Evolutionary conservation across 768 basidiomycete genomes (phyloP).

Genomic region (Trichaptum fuscoviolaceum): DNA sequence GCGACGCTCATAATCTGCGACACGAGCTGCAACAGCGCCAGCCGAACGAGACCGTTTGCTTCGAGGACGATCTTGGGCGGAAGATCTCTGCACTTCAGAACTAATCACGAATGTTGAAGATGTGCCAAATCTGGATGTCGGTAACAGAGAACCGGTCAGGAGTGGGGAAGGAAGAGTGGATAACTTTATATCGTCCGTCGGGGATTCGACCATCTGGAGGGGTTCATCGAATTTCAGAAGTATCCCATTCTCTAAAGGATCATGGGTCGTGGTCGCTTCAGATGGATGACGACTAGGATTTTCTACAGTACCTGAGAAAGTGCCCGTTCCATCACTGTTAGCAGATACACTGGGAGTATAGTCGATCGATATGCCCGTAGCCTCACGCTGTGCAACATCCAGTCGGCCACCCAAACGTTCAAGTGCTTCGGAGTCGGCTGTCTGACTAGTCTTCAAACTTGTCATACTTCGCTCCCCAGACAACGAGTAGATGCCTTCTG

Average conservation of each 20-base stretch:
- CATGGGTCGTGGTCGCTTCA: background rate
- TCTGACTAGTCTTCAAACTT: conserved; percentile 45
- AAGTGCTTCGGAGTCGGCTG: conserved; percentile 64
- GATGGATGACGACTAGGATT: background rate
- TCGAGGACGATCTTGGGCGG: conserved; percentile 8
- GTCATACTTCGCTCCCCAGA: background rate
- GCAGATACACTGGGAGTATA: conserved; percentile 9
- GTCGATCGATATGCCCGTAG: conserved; percentile 9
- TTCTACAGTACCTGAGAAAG: background rate
- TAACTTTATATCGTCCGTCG: conserved; percentile 21
- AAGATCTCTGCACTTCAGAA: conserved; percentile 8
- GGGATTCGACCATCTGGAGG: conserved; percentile 25
- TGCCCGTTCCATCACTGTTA: background rate
- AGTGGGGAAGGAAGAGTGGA: conserved; percentile 1
- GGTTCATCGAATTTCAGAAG: background rate
- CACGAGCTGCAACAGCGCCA: conserved; percentile 41
- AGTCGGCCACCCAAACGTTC: conserved; percentile 61
- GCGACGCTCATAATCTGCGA: conserved; percentile 54
- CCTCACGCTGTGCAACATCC: conserved; percentile 57
- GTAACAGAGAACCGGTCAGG: too few species aligned
- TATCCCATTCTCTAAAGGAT: background rate
- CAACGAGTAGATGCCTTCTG: background rate
- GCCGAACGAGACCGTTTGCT: conserved; percentile 19
- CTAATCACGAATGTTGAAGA: too few species aligned
- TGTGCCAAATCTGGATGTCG: background rate